A percentile compares a stretch with the other conserved stretches of the same genome.
Conservation (phyloP, 495 filamentous ascomycete genomes). For the Lasiosphaeris hirsuta region DNA sequence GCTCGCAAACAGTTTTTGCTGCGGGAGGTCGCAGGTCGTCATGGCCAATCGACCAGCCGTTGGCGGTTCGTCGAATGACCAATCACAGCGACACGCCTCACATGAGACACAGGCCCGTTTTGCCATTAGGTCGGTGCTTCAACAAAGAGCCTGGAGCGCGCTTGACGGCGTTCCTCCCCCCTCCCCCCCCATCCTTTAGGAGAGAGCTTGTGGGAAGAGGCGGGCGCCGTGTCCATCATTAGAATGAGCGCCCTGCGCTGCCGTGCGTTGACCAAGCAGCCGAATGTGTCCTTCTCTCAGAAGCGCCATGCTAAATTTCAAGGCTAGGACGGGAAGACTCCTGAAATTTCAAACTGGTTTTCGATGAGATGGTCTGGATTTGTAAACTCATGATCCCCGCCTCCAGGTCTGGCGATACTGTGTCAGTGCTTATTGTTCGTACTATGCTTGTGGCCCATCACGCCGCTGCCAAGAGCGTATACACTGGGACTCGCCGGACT, state of each 20-base stretch:
- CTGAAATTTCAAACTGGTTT: no score
- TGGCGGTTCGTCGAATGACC: slow-evolving; percentile 4
- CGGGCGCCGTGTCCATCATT: neutral
- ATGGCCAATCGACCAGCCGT: slow-evolving; percentile 1
- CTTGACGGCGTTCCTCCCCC: neutral
- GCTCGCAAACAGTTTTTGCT: neutral
- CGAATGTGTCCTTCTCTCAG: no score
- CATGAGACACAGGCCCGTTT: slow-evolving; percentile 11
- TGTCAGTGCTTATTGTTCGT: neutral
- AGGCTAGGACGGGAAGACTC: no score
- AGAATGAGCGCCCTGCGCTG: neutral
- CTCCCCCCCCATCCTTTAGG: neutral
- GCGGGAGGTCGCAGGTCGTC: neutral
- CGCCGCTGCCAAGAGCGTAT: no score
- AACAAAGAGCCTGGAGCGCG: neutral
- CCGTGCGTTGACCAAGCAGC: no score
- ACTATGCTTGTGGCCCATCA: neutral
- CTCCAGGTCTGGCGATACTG: slow-evolving; percentile 1
- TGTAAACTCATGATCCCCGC: slow-evolving; percentile 9
- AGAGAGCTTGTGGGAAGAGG: neutral
- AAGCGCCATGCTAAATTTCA: no score
- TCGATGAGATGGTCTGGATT: slow-evolving; percentile 3
- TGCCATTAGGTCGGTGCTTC: slow-evolving; percentile 8
- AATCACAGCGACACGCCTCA: slow-evolving; percentile 4
- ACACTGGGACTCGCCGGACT: neutral